Conservation (phyloP, 1,284 basidiomycete species). For the Pseudozyma hubeiensis region DNA sequence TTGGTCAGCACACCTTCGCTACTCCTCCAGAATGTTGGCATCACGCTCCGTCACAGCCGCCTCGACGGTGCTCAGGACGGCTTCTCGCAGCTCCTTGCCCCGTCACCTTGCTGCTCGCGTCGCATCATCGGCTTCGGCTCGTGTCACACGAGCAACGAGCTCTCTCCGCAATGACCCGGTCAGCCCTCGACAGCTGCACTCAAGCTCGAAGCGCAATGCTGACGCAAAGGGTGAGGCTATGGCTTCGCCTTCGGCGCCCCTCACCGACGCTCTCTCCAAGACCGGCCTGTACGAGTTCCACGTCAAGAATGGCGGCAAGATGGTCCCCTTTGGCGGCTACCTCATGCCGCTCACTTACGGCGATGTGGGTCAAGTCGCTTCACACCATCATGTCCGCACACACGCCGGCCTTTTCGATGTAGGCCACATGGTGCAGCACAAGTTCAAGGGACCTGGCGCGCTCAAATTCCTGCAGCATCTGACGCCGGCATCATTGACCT, state of each 20-base stretch:
- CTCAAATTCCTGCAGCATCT: slow-evolving; percentile 84
- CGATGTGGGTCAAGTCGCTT: slow-evolving; percentile 77
- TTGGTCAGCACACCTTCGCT: background rate
- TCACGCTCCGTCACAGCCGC: slow-evolving; percentile 25
- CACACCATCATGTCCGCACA: slow-evolving; percentile 88
- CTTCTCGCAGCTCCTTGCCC: slow-evolving; percentile 23
- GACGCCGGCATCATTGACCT: slow-evolving; percentile 72
- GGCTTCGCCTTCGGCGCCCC: slow-evolving; percentile 27
- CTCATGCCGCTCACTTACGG: slow-evolving; percentile 90
- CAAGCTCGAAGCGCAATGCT: slow-evolving; percentile 13
- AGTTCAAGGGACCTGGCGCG: slow-evolving; percentile 68
- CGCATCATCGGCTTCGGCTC: slow-evolving; percentile 13
- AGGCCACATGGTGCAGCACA: slow-evolving; percentile 84
- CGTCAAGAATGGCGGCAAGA: slow-evolving; percentile 84
- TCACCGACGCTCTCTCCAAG: slow-evolving; percentile 35
- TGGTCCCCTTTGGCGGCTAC: slow-evolving; percentile 96
- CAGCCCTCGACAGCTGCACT: slow-evolving; percentile 31
- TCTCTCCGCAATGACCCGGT: background rate
- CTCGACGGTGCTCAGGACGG: slow-evolving; percentile 28
- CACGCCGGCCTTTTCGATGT: slow-evolving; percentile 94
- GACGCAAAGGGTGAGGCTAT: slow-evolving; percentile 36
- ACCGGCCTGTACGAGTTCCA: slow-evolving; percentile 95
- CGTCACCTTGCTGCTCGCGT: slow-evolving; percentile 28
- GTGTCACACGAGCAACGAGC: slow-evolving; percentile 6
- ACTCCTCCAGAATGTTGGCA: slow-evolving; percentile 24